Evolutionary conservation across 768 basidiomycete genomes (phyloP).

Genomic region (Suillus lakei): DNA sequence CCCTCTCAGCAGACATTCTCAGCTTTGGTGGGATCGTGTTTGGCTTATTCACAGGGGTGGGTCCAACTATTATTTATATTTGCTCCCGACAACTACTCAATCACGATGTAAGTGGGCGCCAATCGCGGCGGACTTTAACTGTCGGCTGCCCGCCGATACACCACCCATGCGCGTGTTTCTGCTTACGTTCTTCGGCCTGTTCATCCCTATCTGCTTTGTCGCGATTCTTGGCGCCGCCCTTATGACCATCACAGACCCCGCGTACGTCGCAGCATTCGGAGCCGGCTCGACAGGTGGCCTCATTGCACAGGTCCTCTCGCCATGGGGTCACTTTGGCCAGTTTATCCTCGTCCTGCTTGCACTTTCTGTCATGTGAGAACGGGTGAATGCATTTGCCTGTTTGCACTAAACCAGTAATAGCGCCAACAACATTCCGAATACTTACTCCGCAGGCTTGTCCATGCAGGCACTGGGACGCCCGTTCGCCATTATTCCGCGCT

Average conservation of each 20-base stretch:
- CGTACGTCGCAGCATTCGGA: constrained; percentile 45
- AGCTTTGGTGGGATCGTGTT: constrained; percentile 58
- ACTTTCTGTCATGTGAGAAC: constrained; percentile 45
- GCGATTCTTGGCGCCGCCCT: constrained; percentile 41
- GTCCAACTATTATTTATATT: constrained; percentile 7
- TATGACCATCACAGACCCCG: constrained; percentile 45
- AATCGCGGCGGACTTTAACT: constrained; percentile 60
- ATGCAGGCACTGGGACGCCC: constrained; percentile 49
- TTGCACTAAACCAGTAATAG: constrained; percentile 22
- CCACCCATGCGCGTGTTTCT: constrained; percentile 48
- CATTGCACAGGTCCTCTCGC: constrained; percentile 46
- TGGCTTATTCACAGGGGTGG: constrained; percentile 48
- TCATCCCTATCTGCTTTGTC: constrained; percentile 50
- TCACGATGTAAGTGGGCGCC: constrained; percentile 43
- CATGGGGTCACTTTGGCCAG: constrained; percentile 48
- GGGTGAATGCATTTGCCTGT: not conserved
- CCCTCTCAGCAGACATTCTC: constrained; percentile 52
- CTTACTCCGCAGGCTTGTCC: constrained; percentile 52
- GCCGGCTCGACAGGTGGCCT: constrained; percentile 49
- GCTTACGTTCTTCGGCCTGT: constrained; percentile 55
- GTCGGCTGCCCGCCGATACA: constrained; percentile 49
- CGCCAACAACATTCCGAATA: constrained; percentile 47
- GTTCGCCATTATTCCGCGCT: constrained; percentile 49
- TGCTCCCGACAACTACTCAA: not conserved
- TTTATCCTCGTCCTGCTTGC: constrained; percentile 48